Evolutionary conservation across 2,329 filamentous ascomycete species (phyloP), one percentile per base, ranked within the genome.

Genomic region (Didymella lethalis): DNA sequence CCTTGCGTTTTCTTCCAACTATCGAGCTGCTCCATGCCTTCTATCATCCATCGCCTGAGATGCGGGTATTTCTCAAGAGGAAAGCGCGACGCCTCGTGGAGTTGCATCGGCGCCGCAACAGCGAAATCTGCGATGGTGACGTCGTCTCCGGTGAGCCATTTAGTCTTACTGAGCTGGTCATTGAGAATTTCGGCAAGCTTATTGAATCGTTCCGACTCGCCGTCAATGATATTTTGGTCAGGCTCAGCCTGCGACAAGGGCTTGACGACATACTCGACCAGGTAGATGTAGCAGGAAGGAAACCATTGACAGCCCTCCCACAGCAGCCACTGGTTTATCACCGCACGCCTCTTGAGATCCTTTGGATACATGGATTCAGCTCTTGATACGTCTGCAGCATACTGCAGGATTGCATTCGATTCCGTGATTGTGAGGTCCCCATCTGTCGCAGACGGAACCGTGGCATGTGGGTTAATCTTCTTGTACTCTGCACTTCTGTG

Each of bases 241-340:
- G 78, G 74, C 41, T 76, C 58, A 6, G 65, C 66, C 36, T 74
- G 71, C 10, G 79, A 63, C 2, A 80, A 65, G 10, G 78, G 77
- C 67, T 79, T 78, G 32, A 79, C 78, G 10, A 79, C 73, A 57
- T 77, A 66, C 55, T 81, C 75, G 8, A 80, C 73, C 10, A 79
- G 61, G 59, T 78, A 80, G 48, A 77, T 63, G 60, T 80, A 80
- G 66, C 76, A 78, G 34, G 65, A 76, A 8, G 63, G 68, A 55
- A 80, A 81, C 78, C 78, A 81, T 4, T 71, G 70, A 2, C 70
- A 74, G 0, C 77, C 70, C 53, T 81, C 79, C 79, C 78, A 81
- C 2, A 80, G 72, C 12, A 81, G 66, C 78, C 77, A 81, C 8
- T 73, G 63, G 54, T 80, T 79, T 58, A 79, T 67, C 18, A 75